Conservation (phyloP, 345 rosid species). For the Salix dunnii region DNA sequence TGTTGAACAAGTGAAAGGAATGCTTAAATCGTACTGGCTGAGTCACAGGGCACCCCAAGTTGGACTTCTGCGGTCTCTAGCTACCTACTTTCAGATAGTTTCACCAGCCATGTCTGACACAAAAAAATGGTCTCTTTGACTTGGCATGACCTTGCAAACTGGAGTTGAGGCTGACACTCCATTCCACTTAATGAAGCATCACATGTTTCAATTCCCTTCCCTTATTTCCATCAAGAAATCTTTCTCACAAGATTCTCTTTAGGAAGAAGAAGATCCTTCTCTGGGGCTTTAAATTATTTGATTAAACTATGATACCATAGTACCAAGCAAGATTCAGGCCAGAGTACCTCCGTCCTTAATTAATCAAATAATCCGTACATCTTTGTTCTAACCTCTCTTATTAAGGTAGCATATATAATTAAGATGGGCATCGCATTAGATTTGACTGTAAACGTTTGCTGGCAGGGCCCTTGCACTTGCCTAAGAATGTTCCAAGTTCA, state of each 20-base stretch:
- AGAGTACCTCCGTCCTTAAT: slow-evolving; percentile 18
- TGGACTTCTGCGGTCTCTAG: not conserved
- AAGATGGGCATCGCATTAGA: not conserved
- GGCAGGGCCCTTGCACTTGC: not conserved
- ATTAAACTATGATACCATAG: slow-evolving; percentile 9
- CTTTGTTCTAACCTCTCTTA: not conserved
- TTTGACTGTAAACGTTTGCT: not conserved
- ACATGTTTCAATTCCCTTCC: slow-evolving; percentile 13
- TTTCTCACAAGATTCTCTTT: slow-evolving; percentile 17
- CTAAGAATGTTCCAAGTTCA: not conserved
- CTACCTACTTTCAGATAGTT: slow-evolving; percentile 4
- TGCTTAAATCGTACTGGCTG: not conserved
- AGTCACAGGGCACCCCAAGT: slow-evolving; percentile 18
- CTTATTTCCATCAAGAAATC: not conserved
- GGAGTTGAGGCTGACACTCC: slow-evolving; percentile 43
- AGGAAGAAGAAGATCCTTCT: slow-evolving; percentile 23
- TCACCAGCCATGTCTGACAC: slow-evolving; percentile 4
- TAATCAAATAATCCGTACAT: slow-evolving; percentile 1
- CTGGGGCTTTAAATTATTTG: slow-evolving; percentile 1
- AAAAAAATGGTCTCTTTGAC: slow-evolving; percentile 25
- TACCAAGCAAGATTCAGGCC: slow-evolving; percentile 20
- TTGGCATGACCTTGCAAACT: slow-evolving; percentile 18
- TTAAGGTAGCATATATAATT: not conserved
- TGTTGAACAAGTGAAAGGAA: not conserved
- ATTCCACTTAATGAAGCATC: slow-evolving; percentile 45